Evolutionary conservation across 2,329 filamentous ascomycete species (phyloP), one percentile per base, ranked within the genome.

Genomic region (Fusarium sterilihyphosum): DNA sequence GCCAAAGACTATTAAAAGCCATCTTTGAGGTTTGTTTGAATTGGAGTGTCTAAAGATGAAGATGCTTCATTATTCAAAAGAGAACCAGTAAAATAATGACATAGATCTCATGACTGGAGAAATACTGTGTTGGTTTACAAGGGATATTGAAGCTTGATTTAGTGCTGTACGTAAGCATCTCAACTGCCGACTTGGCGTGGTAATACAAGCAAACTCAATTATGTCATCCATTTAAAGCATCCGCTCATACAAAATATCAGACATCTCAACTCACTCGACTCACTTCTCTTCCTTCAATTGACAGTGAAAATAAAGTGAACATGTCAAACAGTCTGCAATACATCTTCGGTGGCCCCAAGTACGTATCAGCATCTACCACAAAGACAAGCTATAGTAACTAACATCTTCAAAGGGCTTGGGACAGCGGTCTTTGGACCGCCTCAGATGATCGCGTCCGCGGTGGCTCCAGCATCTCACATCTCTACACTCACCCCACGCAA

Each of bases 381-480:
- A 22, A n/a, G 14, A 49, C 52, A 14, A 16, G 18, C 24, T 8
- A 47, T 29, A 49, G 41, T 29, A 16, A 60, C 70, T 73, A 57
- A 77, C 54, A 47, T 44, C 17, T 18, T 54, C 10, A 59, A 70
- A 70, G 90, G 67, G 84, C 85, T 29, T 94, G 92, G 92, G 82
- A 85, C 29, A 79, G 85, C 3, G 80, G 83, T 58, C 86, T 89
- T 72, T 96, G 93, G 92, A 91, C 88, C 13, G 85, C 90, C 20
- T 91, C 90, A 61, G 93, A 96, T 81, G 94, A 96, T 82, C 87
- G 91, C 37, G 92, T 96, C n/a, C 90, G 93, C 50, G 93, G 93
- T 67, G 94, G 94, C 58, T 87, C 87, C 68, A 94, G 92, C 71
- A 82, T 84, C 63, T 91, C 89, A 38, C 81, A 86, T 70, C 80